Conservation (phyloP, 768 basidiomycete species). For the Xerocomellus amylosporus region DNA sequence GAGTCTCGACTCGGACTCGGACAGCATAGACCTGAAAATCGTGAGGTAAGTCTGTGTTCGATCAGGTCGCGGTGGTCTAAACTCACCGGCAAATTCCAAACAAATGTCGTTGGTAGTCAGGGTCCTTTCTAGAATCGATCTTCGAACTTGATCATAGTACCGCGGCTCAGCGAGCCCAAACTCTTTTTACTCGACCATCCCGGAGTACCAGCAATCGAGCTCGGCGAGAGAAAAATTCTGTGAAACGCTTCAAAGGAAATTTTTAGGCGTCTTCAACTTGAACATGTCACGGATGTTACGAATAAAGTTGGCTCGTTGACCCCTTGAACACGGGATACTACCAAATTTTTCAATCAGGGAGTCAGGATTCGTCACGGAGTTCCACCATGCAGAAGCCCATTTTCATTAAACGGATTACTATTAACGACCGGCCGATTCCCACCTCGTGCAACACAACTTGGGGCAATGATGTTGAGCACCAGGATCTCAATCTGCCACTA, state of each 20-base stretch:
- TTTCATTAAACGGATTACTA: slow-evolving; percentile 18
- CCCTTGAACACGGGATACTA: neutral
- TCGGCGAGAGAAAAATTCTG: neutral
- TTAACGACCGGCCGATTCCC: slow-evolving; percentile 23
- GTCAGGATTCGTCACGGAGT: slow-evolving; percentile 2
- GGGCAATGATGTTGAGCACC: neutral
- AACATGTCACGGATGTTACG: neutral
- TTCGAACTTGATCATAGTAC: neutral
- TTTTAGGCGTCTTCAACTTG: neutral
- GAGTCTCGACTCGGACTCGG: neutral
- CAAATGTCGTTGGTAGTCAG: neutral
- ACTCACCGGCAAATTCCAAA: neutral
- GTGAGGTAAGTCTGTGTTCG: slow-evolving; percentile 1
- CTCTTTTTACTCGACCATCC: neutral
- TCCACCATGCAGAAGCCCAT: slow-evolving; percentile 5
- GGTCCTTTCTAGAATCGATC: neutral
- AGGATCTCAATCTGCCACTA: neutral
- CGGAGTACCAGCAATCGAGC: neutral
- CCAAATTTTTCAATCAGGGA: neutral
- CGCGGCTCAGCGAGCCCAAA: neutral
- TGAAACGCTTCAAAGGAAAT: neutral
- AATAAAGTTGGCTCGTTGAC: neutral
- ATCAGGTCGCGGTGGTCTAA: neutral
- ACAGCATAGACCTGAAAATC: neutral
- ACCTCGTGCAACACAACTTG: slow-evolving; percentile 10